Percentiles rank a stretch among this genome's conserved stretches.
Conservation (phyloP, 129 eudicot species). For the Flaveria robusta region DNA sequence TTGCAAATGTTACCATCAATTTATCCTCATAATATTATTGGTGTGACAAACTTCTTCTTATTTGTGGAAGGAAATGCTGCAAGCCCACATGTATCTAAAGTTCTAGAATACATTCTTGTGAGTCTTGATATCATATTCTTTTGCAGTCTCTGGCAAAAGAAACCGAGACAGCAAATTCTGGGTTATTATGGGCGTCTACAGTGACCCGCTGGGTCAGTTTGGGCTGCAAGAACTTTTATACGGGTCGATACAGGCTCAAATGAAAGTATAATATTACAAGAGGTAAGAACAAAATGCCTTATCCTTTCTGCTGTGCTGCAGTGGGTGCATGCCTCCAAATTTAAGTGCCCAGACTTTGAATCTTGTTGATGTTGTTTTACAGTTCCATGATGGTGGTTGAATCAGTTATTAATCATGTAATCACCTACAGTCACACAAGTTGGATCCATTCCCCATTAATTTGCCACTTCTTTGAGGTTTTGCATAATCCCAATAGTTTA, state of each 20-base stretch:
- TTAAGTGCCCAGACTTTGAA: conserved; percentile 65
- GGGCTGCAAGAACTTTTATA: not conserved
- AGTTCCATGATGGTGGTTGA: conserved; percentile 93
- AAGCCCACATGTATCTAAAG: not conserved
- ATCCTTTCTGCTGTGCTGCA: conserved; percentile 40
- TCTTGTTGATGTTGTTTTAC: conserved; percentile 86
- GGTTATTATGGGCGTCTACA: not conserved
- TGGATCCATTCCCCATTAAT: not conserved
- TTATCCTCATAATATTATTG: not conserved
- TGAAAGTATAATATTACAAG: not conserved
- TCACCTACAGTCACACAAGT: conserved; percentile 1
- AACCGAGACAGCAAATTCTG: not conserved
- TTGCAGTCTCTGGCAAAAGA: not conserved
- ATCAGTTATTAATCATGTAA: conserved; percentile 52
- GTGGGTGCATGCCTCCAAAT: conserved; percentile 83
- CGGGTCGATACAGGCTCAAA: not conserved
- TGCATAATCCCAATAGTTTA: not conserved
- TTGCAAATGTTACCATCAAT: not conserved
- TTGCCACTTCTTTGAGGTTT: conserved; percentile 9
- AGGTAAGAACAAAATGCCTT: not conserved
- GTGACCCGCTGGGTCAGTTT: not conserved
- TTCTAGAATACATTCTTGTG: not conserved
- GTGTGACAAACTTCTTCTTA: not conserved
- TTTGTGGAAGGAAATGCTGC: not conserved
- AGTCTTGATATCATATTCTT: not conserved